Conservation (phyloP, 2,329 filamentous ascomycete genomes). For the Didymellaceae sp. region DNA sequence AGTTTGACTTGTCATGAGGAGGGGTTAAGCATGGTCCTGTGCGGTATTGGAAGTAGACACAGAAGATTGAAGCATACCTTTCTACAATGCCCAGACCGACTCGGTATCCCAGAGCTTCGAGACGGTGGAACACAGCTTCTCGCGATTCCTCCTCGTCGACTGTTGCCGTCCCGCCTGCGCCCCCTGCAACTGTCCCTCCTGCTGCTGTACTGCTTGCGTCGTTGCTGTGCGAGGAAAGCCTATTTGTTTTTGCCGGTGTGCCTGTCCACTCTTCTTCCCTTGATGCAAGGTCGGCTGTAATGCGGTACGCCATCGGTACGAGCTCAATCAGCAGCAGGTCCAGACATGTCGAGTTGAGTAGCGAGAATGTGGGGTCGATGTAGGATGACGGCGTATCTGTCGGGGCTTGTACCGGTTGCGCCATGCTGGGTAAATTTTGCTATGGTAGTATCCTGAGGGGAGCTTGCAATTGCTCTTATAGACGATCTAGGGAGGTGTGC, state of each 20-base stretch:
- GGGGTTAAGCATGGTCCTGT: no score
- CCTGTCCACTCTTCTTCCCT: conserved; percentile 52
- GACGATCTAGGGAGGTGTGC: not conserved
- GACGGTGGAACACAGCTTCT: conserved; percentile 82
- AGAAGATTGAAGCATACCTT: conserved; percentile 61
- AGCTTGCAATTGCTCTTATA: not conserved
- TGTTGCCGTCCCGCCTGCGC: conserved; percentile 29
- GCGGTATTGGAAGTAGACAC: not conserved
- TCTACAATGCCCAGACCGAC: conserved; percentile 93
- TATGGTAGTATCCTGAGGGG: not conserved
- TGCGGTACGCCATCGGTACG: conserved; percentile 88
- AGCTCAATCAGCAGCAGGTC: conserved; percentile 97
- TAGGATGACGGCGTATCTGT: conserved; percentile 45
- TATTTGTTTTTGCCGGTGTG: conserved; percentile 20
- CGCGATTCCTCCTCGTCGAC: conserved; percentile 80
- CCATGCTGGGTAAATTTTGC: conserved; percentile 17
- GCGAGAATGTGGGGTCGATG: conserved; percentile 75
- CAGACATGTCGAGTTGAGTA: conserved; percentile 83
- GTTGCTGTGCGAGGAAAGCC: conserved; percentile 30
- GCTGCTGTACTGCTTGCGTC: conserved; percentile 37
- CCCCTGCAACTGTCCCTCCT: conserved; percentile 22
- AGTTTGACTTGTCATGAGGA: no score
- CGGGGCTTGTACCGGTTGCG: conserved; percentile 18
- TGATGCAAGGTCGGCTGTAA: conserved; percentile 74
- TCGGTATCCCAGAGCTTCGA: conserved; percentile 86